Conservation (phyloP, 1,139 yeast genomes). For the Blastobotrys petasosporus region DNA sequence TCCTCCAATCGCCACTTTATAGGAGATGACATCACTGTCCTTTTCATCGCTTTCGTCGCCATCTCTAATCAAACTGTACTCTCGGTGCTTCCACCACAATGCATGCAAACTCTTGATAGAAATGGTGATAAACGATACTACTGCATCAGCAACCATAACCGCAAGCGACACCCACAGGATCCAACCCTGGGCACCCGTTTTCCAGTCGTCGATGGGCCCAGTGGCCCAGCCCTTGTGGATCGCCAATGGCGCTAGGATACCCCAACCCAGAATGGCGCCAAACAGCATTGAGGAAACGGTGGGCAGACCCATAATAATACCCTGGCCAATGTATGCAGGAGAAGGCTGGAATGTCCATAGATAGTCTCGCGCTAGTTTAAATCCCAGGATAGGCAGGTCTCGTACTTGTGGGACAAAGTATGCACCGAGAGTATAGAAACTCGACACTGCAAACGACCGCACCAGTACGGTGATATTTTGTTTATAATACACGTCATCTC, state of each 20-base stretch:
- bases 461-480: conserved; percentile 54
- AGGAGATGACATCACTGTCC: conserved; percentile 36
- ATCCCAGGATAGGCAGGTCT: conserved; percentile 71
- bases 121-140: conserved; percentile 71
- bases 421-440: conserved; percentile 62
- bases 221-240: conserved; percentile 75
- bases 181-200: conserved; percentile 95
- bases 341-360: conserved; percentile 91
- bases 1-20: conserved; percentile 51
- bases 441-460: conserved; percentile 60
- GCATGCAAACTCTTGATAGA: conserved; percentile 31
- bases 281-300: conserved; percentile 87
- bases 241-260: conserved; percentile 73
- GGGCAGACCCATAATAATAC: conserved; percentile 93
- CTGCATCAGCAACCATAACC: conserved; percentile 89
- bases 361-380: conserved; percentile 53
- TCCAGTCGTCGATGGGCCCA: conserved; percentile 88
- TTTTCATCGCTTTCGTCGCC: conserved; percentile 9
- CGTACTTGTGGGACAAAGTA: conserved; percentile 69
- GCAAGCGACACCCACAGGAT: conserved; percentile 89
- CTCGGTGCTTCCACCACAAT: conserved; percentile 8
- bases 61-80: conserved; percentile 3
- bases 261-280: conserved; percentile 93
- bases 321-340: conserved; percentile 96
- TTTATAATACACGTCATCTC: conserved; percentile 33